Conservation (phyloP, 1,284 basidiomycete genomes). For the Agroathelia rolfsii region DNA sequence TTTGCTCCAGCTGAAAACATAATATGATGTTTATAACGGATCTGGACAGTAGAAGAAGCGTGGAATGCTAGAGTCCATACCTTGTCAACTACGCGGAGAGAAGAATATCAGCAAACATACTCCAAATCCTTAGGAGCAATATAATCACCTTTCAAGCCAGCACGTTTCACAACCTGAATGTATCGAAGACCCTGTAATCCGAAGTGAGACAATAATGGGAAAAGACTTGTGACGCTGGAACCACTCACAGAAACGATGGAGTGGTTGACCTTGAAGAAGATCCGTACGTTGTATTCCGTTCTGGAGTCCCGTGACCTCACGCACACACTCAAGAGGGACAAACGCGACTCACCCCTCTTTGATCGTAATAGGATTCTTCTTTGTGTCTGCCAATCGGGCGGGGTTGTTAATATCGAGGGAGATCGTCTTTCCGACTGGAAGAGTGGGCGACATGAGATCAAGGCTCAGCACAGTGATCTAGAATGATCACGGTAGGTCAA, state of each 20-base stretch:
- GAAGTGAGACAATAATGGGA: too few species aligned
- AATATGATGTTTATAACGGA: too few species aligned
- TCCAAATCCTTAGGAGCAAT: conserved; percentile 4
- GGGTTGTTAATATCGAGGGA: conserved; percentile 43
- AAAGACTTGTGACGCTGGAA: conserved; percentile 1
- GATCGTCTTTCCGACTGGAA: conserved; percentile 55
- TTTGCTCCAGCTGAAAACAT: conserved; percentile 78
- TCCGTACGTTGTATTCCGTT: conserved; percentile 46
- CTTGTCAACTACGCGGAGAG: conserved; percentile 62
- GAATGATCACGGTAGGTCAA: conserved; percentile 7
- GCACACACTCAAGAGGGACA: too few species aligned
- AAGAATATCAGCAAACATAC: conserved; percentile 8
- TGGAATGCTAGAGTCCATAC: too few species aligned
- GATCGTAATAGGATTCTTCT: conserved; percentile 66
- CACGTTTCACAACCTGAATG: conserved; percentile 74
- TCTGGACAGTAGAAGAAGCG: too few species aligned
- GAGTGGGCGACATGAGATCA: conserved; percentile 58
- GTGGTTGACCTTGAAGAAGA: conserved; percentile 76
- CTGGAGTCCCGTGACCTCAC: conserved; percentile 6
- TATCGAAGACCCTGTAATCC: conserved; percentile 64
- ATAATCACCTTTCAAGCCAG: conserved; percentile 52
- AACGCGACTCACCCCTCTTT: conserved; percentile 54
- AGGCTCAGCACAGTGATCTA: conserved; percentile 62
- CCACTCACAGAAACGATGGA: conserved; percentile 68
- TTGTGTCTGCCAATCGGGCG: conserved; percentile 37